These are phyloP conservation scores for Herpomyces periplanetae DNA, from an alignment of 2,329 filamentous ascomycete species.

Conservation along the genomic window DNA sequence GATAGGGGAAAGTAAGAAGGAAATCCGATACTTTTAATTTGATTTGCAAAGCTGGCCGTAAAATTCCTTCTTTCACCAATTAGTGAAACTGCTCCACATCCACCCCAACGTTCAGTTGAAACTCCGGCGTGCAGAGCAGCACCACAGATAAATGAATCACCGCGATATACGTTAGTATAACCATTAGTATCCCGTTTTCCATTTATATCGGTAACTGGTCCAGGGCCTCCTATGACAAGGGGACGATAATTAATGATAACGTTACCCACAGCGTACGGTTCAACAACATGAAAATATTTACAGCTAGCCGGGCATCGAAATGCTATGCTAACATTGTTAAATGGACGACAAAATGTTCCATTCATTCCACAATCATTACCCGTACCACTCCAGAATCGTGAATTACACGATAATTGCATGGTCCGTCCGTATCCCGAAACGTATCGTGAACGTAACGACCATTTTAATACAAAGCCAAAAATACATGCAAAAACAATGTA, in stretches of 20 bases:
- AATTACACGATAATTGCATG: no score
- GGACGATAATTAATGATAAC: conserved; percentile 21
- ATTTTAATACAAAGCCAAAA: no score
- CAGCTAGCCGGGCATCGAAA: conserved; percentile 40
- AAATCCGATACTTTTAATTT: conserved; percentile 36
- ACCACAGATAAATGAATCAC: conserved; percentile 55
- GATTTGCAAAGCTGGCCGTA: conserved; percentile 21
- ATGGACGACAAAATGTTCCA: conserved; percentile 32
- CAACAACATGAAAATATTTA: conserved; percentile 19
- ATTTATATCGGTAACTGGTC: conserved; percentile 2
- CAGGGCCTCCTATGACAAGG: conserved; percentile 23
- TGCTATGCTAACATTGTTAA: conserved; percentile 23
- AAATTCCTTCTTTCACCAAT: conserved; percentile 26
- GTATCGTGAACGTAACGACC: no score
- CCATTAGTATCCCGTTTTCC: conserved; percentile 8
- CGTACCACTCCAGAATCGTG: no score
- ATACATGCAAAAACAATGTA: no score
- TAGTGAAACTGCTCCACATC: conserved; percentile 40
- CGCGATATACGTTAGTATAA: conserved; percentile 26
- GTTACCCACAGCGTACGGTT: conserved; percentile 33
- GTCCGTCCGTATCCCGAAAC: no score
- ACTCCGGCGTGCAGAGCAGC: conserved; percentile 50
- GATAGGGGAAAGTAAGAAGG: conserved; percentile 62
- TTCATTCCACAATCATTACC: conserved; percentile 34
- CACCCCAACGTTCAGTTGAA: conserved; percentile 26